Base-by-base conservation (phyloP, 2,329 filamentous ascomycete genomes). In the Nemania sp. region DNA sequence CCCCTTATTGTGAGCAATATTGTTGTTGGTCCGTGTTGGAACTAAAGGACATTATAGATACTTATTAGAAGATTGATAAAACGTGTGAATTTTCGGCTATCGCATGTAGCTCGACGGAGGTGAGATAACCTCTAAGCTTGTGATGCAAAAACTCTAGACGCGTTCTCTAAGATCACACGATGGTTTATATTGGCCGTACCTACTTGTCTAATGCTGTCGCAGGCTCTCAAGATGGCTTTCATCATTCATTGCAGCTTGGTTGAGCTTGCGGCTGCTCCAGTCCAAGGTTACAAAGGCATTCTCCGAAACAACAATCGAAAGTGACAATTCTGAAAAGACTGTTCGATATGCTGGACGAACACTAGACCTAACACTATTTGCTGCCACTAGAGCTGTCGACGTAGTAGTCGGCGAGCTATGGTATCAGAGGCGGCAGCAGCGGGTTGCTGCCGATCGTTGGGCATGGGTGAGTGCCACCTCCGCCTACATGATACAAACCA, bases 351-450 rank as follows among this genome's bases (percentile, higher is more conserved):
- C 86, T 9, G 90, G 90, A 39, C 83, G 86, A 62, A 93, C 90
- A 1, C 79, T 95, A 56, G 90, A 95, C 67, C 77, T 95, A 26
- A 93, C 90, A 0, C 75, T 95, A n/a, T 93, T 94, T 67, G 83
- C 88, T 9, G 76, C 82, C 40, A 85, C 84, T 9, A 80, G 90
- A 61, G 90, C 90, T 39, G 66, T 89, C 9, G 90, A 94, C 69
- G 82, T 90, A 5, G 62, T 90, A 7, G 74, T 88, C 37, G 85
- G 86, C 49, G 80, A 85, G 59, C 65, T 84, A 20, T 92, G 89
- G 86, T 72, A 77, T 14, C 78, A 73, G 36, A 73, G 76, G 49
- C 77, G 72, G 49, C 57, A 68, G 3, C 74, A 77, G 56, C 72
- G 79, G 42, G 66, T 77, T 58, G 73, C 76, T 34, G 65, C 69